A percentile compares a stretch with the other conserved stretches of the same genome.
Evolutionary conservation across 257 asterid genomes (phyloP).

Genomic region (Agastache rugosa): DNA sequence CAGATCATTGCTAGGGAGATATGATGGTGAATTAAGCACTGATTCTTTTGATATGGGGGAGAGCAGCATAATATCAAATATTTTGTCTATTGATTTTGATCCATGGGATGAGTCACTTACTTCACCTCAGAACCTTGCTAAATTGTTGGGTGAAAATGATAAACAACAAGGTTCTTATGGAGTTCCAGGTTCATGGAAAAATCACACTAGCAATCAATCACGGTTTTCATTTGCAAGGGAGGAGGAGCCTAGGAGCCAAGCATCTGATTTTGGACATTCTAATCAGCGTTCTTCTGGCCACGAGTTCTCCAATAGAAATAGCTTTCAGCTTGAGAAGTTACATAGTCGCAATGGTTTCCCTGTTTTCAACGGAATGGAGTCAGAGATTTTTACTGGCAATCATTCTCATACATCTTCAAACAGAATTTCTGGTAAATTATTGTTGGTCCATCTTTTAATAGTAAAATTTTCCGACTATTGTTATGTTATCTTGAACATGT

Average conservation of each 20-base stretch:
- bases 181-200: conserved; percentile 64
- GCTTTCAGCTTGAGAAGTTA: conserved; percentile 55
- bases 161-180: conserved; percentile 56
- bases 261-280: conserved; percentile 53
- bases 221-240: conserved; percentile 98
- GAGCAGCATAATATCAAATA: conserved; percentile 86
- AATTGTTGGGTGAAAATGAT: conserved; percentile 67
- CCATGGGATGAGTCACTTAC: conserved; percentile 76
- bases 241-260: conserved; percentile 54
- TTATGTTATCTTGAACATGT: conserved; percentile 29
- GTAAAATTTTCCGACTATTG: neutral
- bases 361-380: conserved; percentile 49
- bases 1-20: conserved; percentile 41
- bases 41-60: conserved; percentile 64
- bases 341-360: conserved; percentile 60
- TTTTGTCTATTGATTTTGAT: conserved; percentile 76
- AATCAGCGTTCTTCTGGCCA: conserved; percentile 51
- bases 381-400: conserved; percentile 49
- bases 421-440: conserved; percentile 66
- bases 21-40: conserved; percentile 34
- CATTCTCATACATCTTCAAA: conserved; percentile 55
- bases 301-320: conserved; percentile 52
- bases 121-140: conserved; percentile 73
- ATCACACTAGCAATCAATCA: conserved; percentile 70
- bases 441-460: neutral